A percentile compares a stretch with the other conserved stretches of the same genome.
Evolutionary conservation across 2,329 filamentous ascomycete genomes (phyloP).

Genomic region (Apiospora koreana): DNA sequence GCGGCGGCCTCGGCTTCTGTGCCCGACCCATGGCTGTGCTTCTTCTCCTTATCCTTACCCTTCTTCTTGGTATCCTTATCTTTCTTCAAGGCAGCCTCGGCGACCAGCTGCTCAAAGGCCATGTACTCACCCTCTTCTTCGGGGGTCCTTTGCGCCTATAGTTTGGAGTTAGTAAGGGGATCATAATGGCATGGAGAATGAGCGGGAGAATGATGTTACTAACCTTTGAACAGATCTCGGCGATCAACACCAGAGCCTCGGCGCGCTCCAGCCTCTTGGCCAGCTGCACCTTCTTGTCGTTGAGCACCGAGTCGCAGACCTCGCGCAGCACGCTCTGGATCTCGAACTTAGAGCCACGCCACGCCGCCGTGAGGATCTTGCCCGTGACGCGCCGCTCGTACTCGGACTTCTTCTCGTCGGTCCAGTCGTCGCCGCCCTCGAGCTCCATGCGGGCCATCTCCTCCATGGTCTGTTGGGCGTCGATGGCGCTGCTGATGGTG

Average conservation of each 20-base stretch:
- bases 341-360: slow-evolving; percentile 95
- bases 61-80: slow-evolving; percentile 77
- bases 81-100: slow-evolving; percentile 94
- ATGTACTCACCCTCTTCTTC: slow-evolving; percentile 99
- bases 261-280: slow-evolving; percentile 89
- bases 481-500: slow-evolving; percentile 93
- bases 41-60: slow-evolving; percentile 55
- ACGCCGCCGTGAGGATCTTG: slow-evolving; percentile 96
- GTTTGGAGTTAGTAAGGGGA: slow-evolving; percentile 1
- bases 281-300: slow-evolving; percentile 75
- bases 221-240: slow-evolving; percentile 88
- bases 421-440: slow-evolving; percentile 95
- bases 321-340: slow-evolving; percentile 95
- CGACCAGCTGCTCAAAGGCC: slow-evolving; percentile 97
- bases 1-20: not conserved
- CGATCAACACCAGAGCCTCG: slow-evolving; percentile 83
- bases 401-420: slow-evolving; percentile 93
- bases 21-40: slow-evolving; percentile 13
- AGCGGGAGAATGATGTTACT: slow-evolving; percentile 26
- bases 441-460: slow-evolving; percentile 98
- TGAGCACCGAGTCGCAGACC: slow-evolving; percentile 86
- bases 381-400: slow-evolving; percentile 95
- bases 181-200: not conserved
- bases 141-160: slow-evolving; percentile 84
- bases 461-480: slow-evolving; percentile 97